These are phyloP conservation scores for Lactarius sanguifluus DNA, from an alignment of 768 basidiomycete genomes.

Conservation along the genomic window DNA sequence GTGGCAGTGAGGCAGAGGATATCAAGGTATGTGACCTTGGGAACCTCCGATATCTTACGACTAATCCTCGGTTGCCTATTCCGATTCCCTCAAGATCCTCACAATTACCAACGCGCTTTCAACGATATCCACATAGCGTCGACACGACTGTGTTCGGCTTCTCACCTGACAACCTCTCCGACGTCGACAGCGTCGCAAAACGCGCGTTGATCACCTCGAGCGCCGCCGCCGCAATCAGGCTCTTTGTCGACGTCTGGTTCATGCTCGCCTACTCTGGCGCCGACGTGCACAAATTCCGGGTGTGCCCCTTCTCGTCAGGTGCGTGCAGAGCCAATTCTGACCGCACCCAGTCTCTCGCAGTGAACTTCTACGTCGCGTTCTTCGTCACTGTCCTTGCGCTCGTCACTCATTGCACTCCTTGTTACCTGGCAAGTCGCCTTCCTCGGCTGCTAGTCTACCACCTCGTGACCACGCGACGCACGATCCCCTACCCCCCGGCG, in stretches of 20 bases:
- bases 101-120: conserved; percentile 1
- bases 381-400: conserved; percentile 44
- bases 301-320: conserved; percentile 35
- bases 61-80: conserved; percentile 1
- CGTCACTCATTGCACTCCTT: conserved; percentile 63
- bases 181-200: conserved; percentile 48
- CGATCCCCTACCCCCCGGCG: too few relatives aligned
- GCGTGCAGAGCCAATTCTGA: neutral
- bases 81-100: conserved; percentile 25
- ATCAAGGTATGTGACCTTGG: conserved; percentile 14
- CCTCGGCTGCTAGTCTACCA: too few relatives aligned
- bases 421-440: conserved; percentile 35
- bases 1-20: conserved; percentile 34
- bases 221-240: conserved; percentile 64
- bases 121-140: conserved; percentile 34
- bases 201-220: conserved; percentile 61
- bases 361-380: conserved; percentile 60
- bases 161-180: conserved; percentile 48
- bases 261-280: conserved; percentile 59
- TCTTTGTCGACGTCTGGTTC: conserved; percentile 61
- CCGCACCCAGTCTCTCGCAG: conserved; percentile 41
- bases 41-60: conserved; percentile 20
- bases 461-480: too few relatives aligned
- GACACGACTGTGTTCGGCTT: conserved; percentile 68
- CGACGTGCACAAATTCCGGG: conserved; percentile 52